Conservation (phyloP, 371 early-diverging fungal species). For the Coemansia sp. region DNA sequence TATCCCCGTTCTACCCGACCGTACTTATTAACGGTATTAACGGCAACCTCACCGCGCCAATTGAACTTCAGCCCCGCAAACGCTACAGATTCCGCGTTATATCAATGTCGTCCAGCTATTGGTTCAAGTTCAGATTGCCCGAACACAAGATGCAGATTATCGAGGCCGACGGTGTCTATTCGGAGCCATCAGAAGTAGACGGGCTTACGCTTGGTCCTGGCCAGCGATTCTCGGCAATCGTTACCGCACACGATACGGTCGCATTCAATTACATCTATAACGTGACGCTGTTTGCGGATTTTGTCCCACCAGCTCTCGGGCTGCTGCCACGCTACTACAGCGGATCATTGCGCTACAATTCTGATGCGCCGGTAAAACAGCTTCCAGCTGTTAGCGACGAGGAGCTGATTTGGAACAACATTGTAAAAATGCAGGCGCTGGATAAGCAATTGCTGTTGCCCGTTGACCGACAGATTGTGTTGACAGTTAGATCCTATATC, state of each 20-base stretch:
- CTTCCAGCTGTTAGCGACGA: neutral
- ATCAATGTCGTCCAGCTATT: constrained; percentile 70
- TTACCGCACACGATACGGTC: constrained; percentile 57
- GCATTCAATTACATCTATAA: constrained; percentile 37
- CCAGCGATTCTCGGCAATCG: constrained; percentile 68
- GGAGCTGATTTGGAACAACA: neutral
- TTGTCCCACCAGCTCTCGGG: constrained; percentile 2
- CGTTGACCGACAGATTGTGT: constrained; percentile 13
- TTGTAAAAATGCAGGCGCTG: constrained; percentile 2
- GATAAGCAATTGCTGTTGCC: constrained; percentile 12
- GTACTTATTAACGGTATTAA: constrained; percentile 28
- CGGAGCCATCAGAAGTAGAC: constrained; percentile 56
- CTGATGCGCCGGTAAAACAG: constrained; percentile 5
- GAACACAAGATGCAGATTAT: constrained; percentile 75
- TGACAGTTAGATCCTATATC: neutral
- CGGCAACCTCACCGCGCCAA: constrained; percentile 12
- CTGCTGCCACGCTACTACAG: constrained; percentile 12
- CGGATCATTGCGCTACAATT: constrained; percentile 10
- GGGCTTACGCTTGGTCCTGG: constrained; percentile 63
- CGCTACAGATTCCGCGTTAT: constrained; percentile 81
- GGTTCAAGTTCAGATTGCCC: constrained; percentile 74
- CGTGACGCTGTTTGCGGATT: constrained; percentile 21
- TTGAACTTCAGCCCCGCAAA: constrained; percentile 65
- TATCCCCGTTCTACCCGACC: constrained; percentile 21
- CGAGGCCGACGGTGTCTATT: constrained; percentile 77